Evolutionary conservation across 129 eudicot species (phyloP).

Genomic region (Helichrysum umbraculigerum): DNA sequence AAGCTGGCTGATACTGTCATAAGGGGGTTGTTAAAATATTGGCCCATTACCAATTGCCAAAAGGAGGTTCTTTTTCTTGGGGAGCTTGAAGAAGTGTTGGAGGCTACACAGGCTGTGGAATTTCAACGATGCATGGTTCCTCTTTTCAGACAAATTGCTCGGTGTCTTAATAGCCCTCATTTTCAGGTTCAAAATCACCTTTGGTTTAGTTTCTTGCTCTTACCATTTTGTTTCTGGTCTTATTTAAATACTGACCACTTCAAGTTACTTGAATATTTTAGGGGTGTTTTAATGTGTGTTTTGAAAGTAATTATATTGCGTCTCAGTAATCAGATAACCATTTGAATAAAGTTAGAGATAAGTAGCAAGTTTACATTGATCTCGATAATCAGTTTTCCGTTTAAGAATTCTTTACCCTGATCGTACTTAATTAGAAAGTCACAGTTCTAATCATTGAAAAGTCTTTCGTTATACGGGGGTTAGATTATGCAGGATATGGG

Average conservation of each 20-base stretch:
- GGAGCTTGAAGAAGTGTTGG: conserved; percentile 86
- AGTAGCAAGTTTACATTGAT: neutral
- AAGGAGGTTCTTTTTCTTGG: conserved; percentile 90
- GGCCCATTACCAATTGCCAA: conserved; percentile 85
- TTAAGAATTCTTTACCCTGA: neutral
- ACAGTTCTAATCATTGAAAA: neutral
- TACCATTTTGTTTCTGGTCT: neutral
- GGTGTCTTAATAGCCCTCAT: conserved; percentile 78
- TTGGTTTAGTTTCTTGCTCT: neutral
- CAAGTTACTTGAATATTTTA: neutral
- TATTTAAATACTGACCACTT: neutral
- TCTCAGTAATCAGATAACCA: neutral
- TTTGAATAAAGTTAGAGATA: neutral
- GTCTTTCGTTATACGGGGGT: neutral
- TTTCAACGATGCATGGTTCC: conserved; percentile 81
- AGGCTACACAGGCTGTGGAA: conserved; percentile 71
- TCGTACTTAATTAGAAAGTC: neutral
- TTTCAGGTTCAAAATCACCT: conserved; percentile 59
- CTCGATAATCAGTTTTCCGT: neutral
- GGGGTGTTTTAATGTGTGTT: neutral
- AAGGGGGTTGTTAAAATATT: conserved; percentile 74
- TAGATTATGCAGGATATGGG: neutral
- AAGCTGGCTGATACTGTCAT: conserved; percentile 71
- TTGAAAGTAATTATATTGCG: neutral
- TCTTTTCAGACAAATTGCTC: conserved; percentile 73